These are phyloP conservation scores for Lepidium africanum DNA, from an alignment of 345 rosid species.

Conservation along the genomic window DNA sequence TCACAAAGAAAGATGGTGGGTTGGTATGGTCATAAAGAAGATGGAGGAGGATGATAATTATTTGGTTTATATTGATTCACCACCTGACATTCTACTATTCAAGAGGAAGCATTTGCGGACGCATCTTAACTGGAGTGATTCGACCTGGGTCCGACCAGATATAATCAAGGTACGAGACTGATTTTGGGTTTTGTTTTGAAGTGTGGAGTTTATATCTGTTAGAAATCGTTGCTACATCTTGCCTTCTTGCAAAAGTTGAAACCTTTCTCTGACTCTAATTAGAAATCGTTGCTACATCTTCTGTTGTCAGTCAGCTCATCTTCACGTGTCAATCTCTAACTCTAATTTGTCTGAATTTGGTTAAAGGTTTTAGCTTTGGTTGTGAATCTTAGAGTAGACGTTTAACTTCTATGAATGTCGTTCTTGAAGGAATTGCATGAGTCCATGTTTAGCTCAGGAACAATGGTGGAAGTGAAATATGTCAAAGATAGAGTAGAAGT, in stretches of 20 bases:
- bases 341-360: not conserved
- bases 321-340: no score
- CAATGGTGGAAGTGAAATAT: slow-evolving; percentile 41
- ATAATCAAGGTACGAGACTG: not conserved
- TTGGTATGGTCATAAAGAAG: slow-evolving; percentile 43
- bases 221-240: not conserved
- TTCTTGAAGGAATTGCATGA: slow-evolving; percentile 36
- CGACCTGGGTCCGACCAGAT: slow-evolving; percentile 39
- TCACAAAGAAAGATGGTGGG: slow-evolving; percentile 51
- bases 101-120: slow-evolving; percentile 36
- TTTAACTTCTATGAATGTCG: not conserved
- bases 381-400: not conserved
- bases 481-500: slow-evolving; percentile 18
- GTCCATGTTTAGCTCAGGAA: slow-evolving; percentile 45
- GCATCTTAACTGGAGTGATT: slow-evolving; percentile 40
- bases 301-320: no score
- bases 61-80: slow-evolving; percentile 44
- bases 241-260: not conserved
- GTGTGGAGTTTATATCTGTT: not conserved
- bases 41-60: slow-evolving; percentile 25
- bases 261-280: not conserved
- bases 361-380: not conserved
- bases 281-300: not conserved
- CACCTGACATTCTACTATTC: slow-evolving; percentile 43
- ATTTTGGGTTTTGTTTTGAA: not conserved